These are phyloP conservation scores for Lactifluus subvellereus DNA, from an alignment of 768 basidiomycete species.

Conservation along the genomic window DNA sequence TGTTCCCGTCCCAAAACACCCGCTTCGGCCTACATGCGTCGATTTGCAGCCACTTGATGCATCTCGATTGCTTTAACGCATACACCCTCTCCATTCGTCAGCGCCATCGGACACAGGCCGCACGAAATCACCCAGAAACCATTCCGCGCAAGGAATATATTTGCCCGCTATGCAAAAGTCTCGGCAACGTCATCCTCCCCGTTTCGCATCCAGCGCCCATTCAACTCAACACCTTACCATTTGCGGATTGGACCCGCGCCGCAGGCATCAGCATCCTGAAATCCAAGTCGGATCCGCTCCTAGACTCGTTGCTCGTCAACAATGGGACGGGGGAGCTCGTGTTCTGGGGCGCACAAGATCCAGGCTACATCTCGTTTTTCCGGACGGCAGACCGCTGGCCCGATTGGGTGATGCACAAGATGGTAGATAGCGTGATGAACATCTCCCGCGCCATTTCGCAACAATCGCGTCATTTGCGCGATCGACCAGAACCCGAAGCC, in stretches of 20 bases:
- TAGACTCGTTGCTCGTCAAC: conserved; percentile 69
- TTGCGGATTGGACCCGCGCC: conserved; percentile 85
- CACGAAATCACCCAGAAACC: conserved; percentile 90
- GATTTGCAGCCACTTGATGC: conserved; percentile 96
- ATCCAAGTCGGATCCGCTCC: conserved; percentile 63
- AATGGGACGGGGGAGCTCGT: conserved; percentile 85
- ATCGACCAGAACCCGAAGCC: conserved; percentile 62
- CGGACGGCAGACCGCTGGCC: conserved; percentile 48
- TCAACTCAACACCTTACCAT: conserved; percentile 50
- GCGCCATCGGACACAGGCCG: conserved; percentile 82
- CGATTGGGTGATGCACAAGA: conserved; percentile 59
- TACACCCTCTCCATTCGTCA: conserved; percentile 84
- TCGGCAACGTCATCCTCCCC: conserved; percentile 92
- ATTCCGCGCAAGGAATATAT: conserved; percentile 93
- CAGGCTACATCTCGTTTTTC: conserved; percentile 53
- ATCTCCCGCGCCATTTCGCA: conserved; percentile 74
- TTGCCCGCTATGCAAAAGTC: conserved; percentile 93
- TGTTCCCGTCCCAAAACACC: conserved; percentile 62
- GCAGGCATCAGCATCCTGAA: conserved; percentile 88
- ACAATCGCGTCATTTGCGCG: conserved; percentile 79
- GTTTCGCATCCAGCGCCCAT: conserved; percentile 50
- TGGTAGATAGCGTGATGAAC: conserved; percentile 82
- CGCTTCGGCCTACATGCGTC: conserved; percentile 84
- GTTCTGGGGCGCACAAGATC: conserved; percentile 83
- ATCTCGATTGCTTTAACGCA: conserved; percentile 86